These are phyloP conservation scores for Parachaetomium inaequale DNA, from an alignment of 495 filamentous ascomycete genomes.

Conservation along the genomic window DNA sequence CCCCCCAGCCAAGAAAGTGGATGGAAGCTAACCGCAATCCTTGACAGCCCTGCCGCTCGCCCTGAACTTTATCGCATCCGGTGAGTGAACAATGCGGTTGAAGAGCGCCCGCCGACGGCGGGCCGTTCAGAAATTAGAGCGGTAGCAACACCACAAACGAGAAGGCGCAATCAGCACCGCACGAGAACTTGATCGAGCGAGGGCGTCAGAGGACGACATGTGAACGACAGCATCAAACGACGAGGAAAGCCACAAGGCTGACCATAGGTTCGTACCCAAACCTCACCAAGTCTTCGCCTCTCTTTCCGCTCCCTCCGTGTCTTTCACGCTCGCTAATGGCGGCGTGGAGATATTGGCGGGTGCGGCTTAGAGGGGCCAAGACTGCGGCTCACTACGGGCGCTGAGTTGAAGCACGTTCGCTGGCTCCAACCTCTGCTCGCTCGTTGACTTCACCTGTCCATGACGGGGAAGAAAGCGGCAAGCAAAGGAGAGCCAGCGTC, in stretches of 20 bases:
- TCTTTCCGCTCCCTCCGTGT: conserved; percentile 1
- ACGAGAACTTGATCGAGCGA: neutral
- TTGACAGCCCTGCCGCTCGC: conserved; percentile 64
- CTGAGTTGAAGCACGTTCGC: conserved; percentile 51
- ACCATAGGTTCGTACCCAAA: conserved; percentile 33
- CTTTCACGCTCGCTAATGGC: neutral
- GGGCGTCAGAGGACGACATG: neutral
- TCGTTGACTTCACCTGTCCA: conserved; percentile 13
- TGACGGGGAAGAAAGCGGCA: conserved; percentile 18
- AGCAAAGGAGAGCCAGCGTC: conserved; percentile 30
- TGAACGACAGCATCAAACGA: neutral
- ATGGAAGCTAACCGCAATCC: conserved; percentile 18
- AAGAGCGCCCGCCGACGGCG: conserved; percentile 7
- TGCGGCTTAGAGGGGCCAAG: conserved; percentile 20
- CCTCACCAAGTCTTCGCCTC: conserved; percentile 25
- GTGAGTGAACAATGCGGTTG: conserved; percentile 54
- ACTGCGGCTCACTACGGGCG: conserved; percentile 83
- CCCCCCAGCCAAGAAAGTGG: neutral
- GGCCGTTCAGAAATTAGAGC: conserved; percentile 35
- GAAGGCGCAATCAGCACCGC: conserved; percentile 8
- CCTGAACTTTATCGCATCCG: conserved; percentile 78
- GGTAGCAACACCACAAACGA: conserved; percentile 34
- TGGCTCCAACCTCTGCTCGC: conserved; percentile 47
- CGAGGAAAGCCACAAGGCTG: conserved; percentile 6
- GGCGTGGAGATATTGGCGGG: neutral